Conservation (phyloP, 78 protist genomes). For the Tieghemostelium lacteum region DNA sequence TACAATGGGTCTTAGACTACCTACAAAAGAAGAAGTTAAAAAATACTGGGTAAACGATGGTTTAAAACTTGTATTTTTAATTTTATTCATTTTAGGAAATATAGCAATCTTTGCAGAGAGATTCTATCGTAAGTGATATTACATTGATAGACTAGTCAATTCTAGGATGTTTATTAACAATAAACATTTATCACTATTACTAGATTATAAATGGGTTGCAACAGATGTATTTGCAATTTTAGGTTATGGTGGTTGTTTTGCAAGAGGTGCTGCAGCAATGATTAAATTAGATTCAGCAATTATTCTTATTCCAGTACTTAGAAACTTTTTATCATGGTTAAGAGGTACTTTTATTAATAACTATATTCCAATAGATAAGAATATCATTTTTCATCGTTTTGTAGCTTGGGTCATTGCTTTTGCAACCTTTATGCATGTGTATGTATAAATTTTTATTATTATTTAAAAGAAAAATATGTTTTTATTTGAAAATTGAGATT, state of each 20-base stretch:
- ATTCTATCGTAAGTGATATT: not conserved
- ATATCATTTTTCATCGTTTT: constrained; percentile 84
- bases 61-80: constrained; percentile 31
- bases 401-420: constrained; percentile 81
- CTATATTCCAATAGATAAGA: constrained; percentile 89
- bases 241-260: constrained; percentile 56
- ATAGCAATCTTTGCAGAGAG: constrained; percentile 29
- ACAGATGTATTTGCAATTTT: not conserved
- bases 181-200: not conserved
- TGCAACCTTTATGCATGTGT: constrained; percentile 76
- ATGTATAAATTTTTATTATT: not conserved
- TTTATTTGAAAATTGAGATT: not conserved
- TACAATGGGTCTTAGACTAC: not conserved
- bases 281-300: constrained; percentile 85
- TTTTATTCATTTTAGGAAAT: constrained; percentile 45
- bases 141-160: not conserved
- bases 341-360: constrained; percentile 55
- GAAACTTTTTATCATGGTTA: constrained; percentile 79
- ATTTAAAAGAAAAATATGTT: not conserved
- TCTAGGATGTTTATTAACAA: not conserved
- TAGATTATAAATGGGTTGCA: constrained; percentile 9
- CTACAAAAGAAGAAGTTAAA: constrained; percentile 44
- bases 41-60: constrained; percentile 85
- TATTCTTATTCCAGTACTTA: constrained; percentile 86
- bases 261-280: constrained; percentile 77